phyloP scores from a whole-genome alignment of 2,329 filamentous ascomycete species.

The Emergomyces africanus region DNA sequence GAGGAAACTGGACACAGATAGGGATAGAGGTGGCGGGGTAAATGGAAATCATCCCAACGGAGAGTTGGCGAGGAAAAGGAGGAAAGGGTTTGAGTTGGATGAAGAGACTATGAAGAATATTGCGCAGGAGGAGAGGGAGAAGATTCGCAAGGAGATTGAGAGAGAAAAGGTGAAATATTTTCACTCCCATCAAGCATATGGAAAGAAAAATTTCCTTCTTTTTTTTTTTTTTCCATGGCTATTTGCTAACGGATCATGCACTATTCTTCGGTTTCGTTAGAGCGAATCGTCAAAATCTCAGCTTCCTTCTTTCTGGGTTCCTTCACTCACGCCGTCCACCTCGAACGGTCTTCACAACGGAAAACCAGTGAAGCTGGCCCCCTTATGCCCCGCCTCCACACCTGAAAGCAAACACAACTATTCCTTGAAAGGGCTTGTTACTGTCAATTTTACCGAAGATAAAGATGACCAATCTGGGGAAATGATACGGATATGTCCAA shows the following conservation, averaged over 20 bases:
- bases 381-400: slow-evolving; percentile 64
- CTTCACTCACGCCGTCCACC: slow-evolving; percentile 60
- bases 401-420: slow-evolving; percentile 56
- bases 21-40: slow-evolving; percentile 15
- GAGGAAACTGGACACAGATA: slow-evolving; percentile 20
- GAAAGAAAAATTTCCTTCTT: neutral
- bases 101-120: slow-evolving; percentile 62
- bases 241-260: neutral
- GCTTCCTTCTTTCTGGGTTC: slow-evolving; percentile 87
- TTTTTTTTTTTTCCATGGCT: neutral
- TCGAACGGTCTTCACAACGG: slow-evolving; percentile 43
- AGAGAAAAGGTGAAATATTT: slow-evolving; percentile 49
- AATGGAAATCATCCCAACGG: slow-evolving; percentile 24
- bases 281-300: slow-evolving; percentile 49
- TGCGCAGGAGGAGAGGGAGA: slow-evolving; percentile 54
- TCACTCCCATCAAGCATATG: neutral
- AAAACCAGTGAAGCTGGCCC: slow-evolving; percentile 53
- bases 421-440: slow-evolving; percentile 64
- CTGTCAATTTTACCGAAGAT: slow-evolving; percentile 65
- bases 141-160: slow-evolving; percentile 57
- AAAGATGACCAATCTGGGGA: slow-evolving; percentile 39
- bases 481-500: slow-evolving; percentile 55
- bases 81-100: slow-evolving; percentile 72
- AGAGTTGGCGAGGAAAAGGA: slow-evolving; percentile 40
- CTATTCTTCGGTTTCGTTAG: slow-evolving; percentile 10